Base-by-base conservation (phyloP, 140 eudicot species). In the Cichorium intybus region DNA sequence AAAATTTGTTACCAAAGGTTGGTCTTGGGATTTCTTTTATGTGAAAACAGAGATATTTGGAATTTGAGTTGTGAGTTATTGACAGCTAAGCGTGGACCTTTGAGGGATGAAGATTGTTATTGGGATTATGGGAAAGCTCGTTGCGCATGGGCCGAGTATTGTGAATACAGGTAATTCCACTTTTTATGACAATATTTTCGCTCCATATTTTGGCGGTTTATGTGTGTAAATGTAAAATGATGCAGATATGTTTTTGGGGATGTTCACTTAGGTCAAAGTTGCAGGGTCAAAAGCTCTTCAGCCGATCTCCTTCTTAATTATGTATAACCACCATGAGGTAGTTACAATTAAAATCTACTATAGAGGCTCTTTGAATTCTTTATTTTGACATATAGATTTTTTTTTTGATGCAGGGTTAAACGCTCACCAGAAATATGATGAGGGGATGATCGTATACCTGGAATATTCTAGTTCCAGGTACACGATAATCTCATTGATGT, bases 41-140 rank as follows among this genome's bases (percentile, higher is more conserved):
- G 60, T 70, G 26, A 18, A 41, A 60, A 12, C 56, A 35, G 26
- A 34, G 10, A 56, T 2, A n/a, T 56, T 50, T 50, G 4, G 7
- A 15, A 41, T 61, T 73, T 67, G 20, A 41, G 60, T 18, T 48
- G 52, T 39, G 41, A 20, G 62, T 58, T 75, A 12, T 55, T 21
- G 49, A 78, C 84, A 90, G 97, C 77, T 49, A 84, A 79, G 77
- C 96, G 97, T 62, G 97, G 96, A 57, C 97, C 97, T 75, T 69
- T 90, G 76, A 90, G 97, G 72, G 88, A 90, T 56, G 97, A 84
- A 50, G 96, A 90, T 66, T 90, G 97, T 65, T 90, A 82, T 55
- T 90, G 97, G 96, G 97, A 90, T 66, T 90, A 90, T 69, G 97
- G 87, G 37, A 90, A 87, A 80, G 96, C 97, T 73, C 87, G 97